Percentiles rank a stretch among this genome's conserved stretches.
Evolutionary conservation across 2,329 filamentous ascomycete species (phyloP).

Genomic region (Venturiaceae sp.): DNA sequence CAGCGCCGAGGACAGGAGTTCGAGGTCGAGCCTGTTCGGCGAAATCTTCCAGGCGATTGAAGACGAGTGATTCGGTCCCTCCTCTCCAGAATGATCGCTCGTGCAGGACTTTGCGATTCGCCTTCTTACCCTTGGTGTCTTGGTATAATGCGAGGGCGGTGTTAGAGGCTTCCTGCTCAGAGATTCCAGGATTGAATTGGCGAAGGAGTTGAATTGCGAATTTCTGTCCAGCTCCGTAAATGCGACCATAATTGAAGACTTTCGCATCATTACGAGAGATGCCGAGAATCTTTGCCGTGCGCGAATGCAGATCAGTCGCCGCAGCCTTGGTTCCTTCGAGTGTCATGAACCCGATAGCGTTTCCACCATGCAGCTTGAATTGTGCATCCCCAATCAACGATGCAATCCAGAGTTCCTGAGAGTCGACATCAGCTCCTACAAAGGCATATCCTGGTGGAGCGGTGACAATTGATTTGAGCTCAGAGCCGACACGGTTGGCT

Average conservation of each 20-base stretch:
- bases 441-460: constrained; percentile 87
- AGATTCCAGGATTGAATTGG: constrained; percentile 83
- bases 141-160: constrained; percentile 75
- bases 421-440: constrained; percentile 95
- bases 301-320: constrained; percentile 88
- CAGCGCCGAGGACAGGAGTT: constrained; percentile 86
- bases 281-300: constrained; percentile 82
- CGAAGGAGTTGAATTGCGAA: constrained; percentile 84
- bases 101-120: constrained; percentile 59
- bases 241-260: constrained; percentile 97
- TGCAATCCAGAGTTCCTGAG: constrained; percentile 96
- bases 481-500: constrained; percentile 87
- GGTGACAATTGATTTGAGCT: constrained; percentile 93
- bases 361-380: constrained; percentile 90
- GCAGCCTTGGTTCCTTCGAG: constrained; percentile 90
- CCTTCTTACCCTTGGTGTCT: constrained; percentile 84
- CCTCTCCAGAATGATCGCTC: constrained; percentile 85
- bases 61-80: constrained; percentile 94
- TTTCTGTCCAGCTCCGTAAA: constrained; percentile 93
- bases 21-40: constrained; percentile 86
- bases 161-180: constrained; percentile 65
- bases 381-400: constrained; percentile 89
- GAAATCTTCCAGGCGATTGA: constrained; percentile 97
- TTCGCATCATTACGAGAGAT: constrained; percentile 95
- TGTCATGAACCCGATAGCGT: constrained; percentile 98